A percentile compares a stretch with the other conserved stretches of the same genome.
These are phyloP conservation scores for Fagopyrum homotropicum DNA, from an alignment of 148 eudicot genomes.

Conservation along the genomic window DNA sequence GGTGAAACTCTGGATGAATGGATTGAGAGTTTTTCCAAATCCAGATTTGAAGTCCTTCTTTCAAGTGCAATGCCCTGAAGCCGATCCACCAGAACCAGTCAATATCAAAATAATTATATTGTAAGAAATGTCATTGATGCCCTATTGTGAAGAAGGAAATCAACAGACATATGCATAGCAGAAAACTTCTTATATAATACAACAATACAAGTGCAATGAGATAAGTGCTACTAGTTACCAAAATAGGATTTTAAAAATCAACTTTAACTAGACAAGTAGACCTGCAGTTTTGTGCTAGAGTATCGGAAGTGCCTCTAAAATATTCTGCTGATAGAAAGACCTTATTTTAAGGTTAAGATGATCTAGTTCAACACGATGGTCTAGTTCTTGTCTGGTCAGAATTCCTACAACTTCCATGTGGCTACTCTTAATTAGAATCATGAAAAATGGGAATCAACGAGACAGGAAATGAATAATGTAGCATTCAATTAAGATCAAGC, in stretches of 20 bases:
- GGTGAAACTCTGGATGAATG: conserved; percentile 82
- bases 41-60: conserved; percentile 48
- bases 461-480: not conserved
- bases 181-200: not conserved
- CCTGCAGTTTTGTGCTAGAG: too few species aligned
- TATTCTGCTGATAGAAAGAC: too few species aligned
- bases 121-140: too few species aligned
- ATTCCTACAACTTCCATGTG: not conserved
- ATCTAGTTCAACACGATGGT: too few species aligned
- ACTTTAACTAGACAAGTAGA: too few species aligned
- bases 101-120: not conserved
- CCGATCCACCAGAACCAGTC: conserved; percentile 12
- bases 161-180: not conserved
- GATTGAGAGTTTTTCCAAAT: conserved; percentile 60
- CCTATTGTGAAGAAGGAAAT: not conserved
- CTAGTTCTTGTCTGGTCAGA: too few species aligned
- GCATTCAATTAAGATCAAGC: conserved; percentile 4
- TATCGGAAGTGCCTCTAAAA: too few species aligned
- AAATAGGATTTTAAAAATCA: too few species aligned
- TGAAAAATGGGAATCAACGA: not conserved
- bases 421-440: not conserved
- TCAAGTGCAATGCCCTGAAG: conserved; percentile 49
- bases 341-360: too few species aligned
- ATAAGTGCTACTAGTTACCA: too few species aligned
- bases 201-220: too few species aligned